Evolutionary conservation across 495 filamentous ascomycete genomes (phyloP).

Genomic region (Neurospora sp.): DNA sequence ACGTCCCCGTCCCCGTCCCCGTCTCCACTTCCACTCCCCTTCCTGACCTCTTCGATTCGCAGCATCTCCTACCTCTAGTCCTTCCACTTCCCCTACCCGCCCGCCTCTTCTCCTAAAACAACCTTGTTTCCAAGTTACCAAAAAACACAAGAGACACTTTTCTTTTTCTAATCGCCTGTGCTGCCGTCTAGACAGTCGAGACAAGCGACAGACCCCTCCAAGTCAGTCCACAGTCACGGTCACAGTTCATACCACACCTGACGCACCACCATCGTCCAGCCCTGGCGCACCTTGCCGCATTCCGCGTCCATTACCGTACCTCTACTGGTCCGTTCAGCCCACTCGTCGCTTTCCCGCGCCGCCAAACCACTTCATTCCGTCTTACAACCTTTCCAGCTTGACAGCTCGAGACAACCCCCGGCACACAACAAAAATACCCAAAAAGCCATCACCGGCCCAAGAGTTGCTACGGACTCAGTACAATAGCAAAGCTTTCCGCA

Average conservation of each 20-base stretch:
- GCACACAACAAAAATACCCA: slow-evolving; percentile 4
- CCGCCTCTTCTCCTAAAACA: background rate
- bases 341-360: slow-evolving; percentile 7
- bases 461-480: background rate
- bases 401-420: slow-evolving; percentile 5
- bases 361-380: slow-evolving; percentile 17
- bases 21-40: background rate
- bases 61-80: background rate
- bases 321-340: background rate
- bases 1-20: background rate
- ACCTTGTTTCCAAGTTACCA: background rate
- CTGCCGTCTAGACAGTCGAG: background rate
- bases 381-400: slow-evolving; percentile 10
- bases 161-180: background rate
- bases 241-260: background rate
- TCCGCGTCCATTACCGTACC: background rate
- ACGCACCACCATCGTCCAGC: background rate
- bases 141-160: background rate
- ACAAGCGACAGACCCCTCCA: background rate
- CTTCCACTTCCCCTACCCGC: background rate
- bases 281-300: background rate
- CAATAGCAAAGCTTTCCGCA: background rate
- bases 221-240: background rate
- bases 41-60: background rate
- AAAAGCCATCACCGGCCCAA: background rate